Percentiles rank a stretch among this genome's conserved stretches.
Evolutionary conservation across 1,284 basidiomycete species (phyloP).

Genomic region (Ustilago shanxiensis): DNA sequence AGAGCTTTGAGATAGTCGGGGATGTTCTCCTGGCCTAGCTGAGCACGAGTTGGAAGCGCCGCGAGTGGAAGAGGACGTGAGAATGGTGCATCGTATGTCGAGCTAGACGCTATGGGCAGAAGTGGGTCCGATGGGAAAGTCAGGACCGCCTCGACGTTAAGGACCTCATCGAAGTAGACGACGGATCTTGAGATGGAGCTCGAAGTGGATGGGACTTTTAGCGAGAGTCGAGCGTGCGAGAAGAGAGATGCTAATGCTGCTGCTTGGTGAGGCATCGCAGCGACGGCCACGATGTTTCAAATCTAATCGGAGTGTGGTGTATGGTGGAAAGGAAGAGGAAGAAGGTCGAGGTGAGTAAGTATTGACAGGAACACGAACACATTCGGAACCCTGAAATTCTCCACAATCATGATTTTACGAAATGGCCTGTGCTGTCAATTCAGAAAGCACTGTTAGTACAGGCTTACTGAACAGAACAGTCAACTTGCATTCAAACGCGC

Average conservation of each 20-base stretch:
- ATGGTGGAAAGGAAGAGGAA: constrained; percentile 6
- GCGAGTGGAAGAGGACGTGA: constrained; percentile 17
- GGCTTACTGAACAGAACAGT: too few species aligned
- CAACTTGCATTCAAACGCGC: too few species aligned
- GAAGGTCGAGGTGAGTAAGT: constrained; percentile 4
- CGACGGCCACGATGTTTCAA: background rate
- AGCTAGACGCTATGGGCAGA: constrained; percentile 15
- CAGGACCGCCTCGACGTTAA: constrained; percentile 33
- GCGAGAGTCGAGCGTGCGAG: constrained; percentile 28
- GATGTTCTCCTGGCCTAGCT: constrained; percentile 14
- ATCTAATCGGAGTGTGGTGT: too few species aligned
- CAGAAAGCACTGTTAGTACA: too few species aligned
- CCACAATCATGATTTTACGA: too few species aligned
- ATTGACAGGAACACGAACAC: too few species aligned
- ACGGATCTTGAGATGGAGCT: constrained; percentile 14
- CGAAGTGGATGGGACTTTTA: constrained; percentile 24
- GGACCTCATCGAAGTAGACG: constrained; percentile 47
- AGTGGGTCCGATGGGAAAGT: constrained; percentile 29
- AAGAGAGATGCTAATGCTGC: constrained; percentile 38
- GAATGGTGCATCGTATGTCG: background rate
- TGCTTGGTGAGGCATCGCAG: constrained; percentile 24
- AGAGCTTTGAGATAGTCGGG: constrained; percentile 35
- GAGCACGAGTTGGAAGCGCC: background rate
- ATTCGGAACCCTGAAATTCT: background rate
- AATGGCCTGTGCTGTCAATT: background rate